Evolutionary conservation across 768 basidiomycete genomes (phyloP), one percentile per base, ranked within the genome.

Genomic region (Xanthoconium purpureum): DNA sequence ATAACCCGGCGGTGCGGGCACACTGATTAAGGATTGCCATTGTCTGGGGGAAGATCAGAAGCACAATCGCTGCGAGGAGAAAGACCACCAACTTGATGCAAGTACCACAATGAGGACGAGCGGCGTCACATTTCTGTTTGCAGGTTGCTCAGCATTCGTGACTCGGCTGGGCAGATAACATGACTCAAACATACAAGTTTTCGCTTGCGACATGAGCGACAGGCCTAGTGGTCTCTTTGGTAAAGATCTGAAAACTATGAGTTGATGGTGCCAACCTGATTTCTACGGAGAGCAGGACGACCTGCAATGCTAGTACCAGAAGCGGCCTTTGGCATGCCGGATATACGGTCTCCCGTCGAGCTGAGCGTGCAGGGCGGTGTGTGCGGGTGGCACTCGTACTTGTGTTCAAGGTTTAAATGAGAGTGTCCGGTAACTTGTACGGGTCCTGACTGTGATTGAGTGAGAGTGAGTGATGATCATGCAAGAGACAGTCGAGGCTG

Each of bases 1-100:
- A 74, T 91, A 93, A 63, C 91, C 91, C 29, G 87, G 81, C 47
- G 91, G 91, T 9, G 91, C 87, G 9, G 91, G 91, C 33, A 93
- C 91, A 63, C 89, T 88, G 58, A 91, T 84, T 56, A 87, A 73
- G 15, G 88, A 82, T 60, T 90, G 83, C 89, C 90, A 91, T 70
- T 90, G 85, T 73, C 89, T 91, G 55, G 28, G 48, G 20, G 62
- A 42, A 15, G 37, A 40, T 69, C 56, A 65, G 55, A 50, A 46
- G 45, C 3, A 38, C 9, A 9, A 37, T 50, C 18, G 5, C 29
- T 48, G 24, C 32, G 33, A 55, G 52, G 39, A 42, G 48, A 49
- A 52, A 32, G n/a, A 78, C 84, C 64, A 79, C 85, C 65, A 63
- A 90, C 89, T 87, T 91, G 57, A 90, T 81, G 64, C 91, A 93